Percentiles rank a stretch among this genome's conserved stretches.
Evolutionary conservation across 441 rosid genomes (phyloP).

Genomic region (Populus hybrid): DNA sequence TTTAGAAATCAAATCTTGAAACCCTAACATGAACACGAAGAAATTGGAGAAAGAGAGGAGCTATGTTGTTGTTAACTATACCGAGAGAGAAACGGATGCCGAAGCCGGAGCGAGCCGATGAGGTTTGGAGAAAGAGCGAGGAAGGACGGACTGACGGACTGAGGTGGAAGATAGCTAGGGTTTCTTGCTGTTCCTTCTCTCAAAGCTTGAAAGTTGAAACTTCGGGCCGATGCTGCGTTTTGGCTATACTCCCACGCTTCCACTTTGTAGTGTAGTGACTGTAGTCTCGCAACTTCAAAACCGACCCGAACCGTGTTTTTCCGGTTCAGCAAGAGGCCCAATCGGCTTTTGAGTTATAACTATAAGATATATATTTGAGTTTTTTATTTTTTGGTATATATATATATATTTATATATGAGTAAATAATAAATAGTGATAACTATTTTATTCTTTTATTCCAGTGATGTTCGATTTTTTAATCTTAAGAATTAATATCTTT

Average conservation of each 20-base stretch:
- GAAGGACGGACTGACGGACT: not conserved
- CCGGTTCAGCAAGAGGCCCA: not conserved
- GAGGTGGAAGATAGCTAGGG: not conserved
- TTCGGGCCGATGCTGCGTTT: not conserved
- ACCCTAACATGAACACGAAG: not conserved
- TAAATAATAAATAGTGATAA: too few relatives aligned
- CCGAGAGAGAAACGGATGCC: not conserved
- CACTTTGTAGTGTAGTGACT: not conserved
- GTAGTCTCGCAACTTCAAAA: not conserved
- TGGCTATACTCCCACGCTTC: not conserved
- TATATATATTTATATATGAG: too few relatives aligned
- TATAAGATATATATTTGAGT: too few relatives aligned
- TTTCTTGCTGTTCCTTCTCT: not conserved
- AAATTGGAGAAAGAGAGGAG: not conserved
- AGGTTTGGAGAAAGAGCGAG: not conserved
- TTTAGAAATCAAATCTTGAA: not conserved
- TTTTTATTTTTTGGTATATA: too few relatives aligned
- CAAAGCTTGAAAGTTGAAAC: not conserved
- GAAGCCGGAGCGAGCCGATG: not conserved
- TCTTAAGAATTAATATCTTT: too few relatives aligned
- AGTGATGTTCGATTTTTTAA: too few relatives aligned
- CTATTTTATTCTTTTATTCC: too few relatives aligned
- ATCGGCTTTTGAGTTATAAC: not conserved
- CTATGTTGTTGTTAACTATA: not conserved
- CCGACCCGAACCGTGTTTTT: not conserved